These are phyloP conservation scores for Blastocystis sp. DNA, from an alignment of 352 stramenopile species.

Conservation along the genomic window DNA sequence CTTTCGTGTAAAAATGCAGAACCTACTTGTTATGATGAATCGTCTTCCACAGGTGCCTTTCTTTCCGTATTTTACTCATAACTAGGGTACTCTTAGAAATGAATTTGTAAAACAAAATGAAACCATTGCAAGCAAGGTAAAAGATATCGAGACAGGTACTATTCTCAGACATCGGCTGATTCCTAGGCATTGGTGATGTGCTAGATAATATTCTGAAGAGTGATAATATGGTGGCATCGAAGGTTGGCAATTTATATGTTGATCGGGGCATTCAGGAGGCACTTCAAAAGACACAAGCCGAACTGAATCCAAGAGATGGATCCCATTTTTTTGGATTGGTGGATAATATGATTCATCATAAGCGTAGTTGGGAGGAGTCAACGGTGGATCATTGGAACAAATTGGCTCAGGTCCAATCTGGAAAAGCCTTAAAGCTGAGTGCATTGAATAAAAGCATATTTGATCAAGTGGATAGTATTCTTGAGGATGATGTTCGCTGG, in stretches of 20 bases:
- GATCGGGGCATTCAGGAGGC: neutral
- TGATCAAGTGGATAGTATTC: constrained; percentile 44
- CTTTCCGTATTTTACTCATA: neutral
- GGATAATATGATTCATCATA: neutral
- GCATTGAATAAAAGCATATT: constrained; percentile 59
- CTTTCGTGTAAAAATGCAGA: constrained; percentile 53
- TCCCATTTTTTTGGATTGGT: neutral
- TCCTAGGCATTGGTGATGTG: neutral
- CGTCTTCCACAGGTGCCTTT: constrained; percentile 5
- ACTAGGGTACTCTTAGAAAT: neutral
- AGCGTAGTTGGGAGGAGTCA: constrained; percentile 57
- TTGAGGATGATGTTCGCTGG: constrained; percentile 61
- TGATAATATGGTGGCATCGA: neutral
- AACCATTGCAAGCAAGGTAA: neutral
- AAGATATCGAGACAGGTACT: neutral
- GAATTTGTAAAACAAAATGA: constrained; percentile 1
- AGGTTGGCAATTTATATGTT: neutral
- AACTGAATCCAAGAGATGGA: constrained; percentile 4
- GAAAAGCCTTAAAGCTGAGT: constrained; percentile 49
- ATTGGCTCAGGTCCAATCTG: constrained; percentile 53
- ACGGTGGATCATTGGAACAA: constrained; percentile 55
- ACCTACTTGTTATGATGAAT: constrained; percentile 34
- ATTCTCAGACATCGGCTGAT: neutral
- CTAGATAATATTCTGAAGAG: neutral
- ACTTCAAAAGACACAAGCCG: neutral